Evolutionary conservation across 371 early-diverging fungal genomes (phyloP).

Genomic region (Mucor mucedo): DNA sequence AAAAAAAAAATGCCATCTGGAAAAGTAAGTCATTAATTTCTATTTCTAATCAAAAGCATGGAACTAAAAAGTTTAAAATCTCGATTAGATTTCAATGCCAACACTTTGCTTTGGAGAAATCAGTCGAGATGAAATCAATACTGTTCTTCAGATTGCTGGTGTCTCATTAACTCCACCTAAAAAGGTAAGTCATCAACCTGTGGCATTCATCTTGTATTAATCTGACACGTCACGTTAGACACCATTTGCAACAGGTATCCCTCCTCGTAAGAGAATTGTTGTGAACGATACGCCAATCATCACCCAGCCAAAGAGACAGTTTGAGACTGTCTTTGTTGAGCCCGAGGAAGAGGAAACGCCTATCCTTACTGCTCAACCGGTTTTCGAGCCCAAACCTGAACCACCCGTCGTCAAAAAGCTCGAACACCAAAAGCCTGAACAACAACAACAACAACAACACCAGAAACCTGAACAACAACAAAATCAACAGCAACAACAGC

Average conservation of each 20-base stretch:
- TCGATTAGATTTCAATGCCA: conserved; percentile 29
- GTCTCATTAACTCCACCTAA: conserved; percentile 45
- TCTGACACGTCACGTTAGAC: conserved; percentile 29
- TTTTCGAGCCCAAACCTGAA: neutral
- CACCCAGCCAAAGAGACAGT: neutral
- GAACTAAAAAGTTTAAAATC: conserved; percentile 11
- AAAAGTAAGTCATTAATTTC: conserved; percentile 20
- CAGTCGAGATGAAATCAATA: conserved; percentile 64
- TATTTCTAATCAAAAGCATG: too few relatives aligned
- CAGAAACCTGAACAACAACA: conserved; percentile 24
- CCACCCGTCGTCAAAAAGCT: conserved; percentile 1
- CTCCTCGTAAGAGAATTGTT: conserved; percentile 18
- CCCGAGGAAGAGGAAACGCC: neutral
- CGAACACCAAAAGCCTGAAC: neutral
- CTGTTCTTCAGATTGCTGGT: conserved; percentile 55
- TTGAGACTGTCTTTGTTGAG: conserved; percentile 6
- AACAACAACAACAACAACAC: conserved; percentile 19
- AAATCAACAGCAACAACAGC: conserved; percentile 28
- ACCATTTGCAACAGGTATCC: conserved; percentile 50
- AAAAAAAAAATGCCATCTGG: conserved; percentile 27
- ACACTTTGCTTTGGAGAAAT: conserved; percentile 61
- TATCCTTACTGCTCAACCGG: neutral
- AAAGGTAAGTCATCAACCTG: conserved; percentile 31
- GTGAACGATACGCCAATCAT: conserved; percentile 13
- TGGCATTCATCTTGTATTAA: neutral